A percentile compares a stretch with the other conserved stretches of the same genome.
Conservation (phyloP, 2,329 filamentous ascomycete genomes). For the Xylaria sp. region DNA sequence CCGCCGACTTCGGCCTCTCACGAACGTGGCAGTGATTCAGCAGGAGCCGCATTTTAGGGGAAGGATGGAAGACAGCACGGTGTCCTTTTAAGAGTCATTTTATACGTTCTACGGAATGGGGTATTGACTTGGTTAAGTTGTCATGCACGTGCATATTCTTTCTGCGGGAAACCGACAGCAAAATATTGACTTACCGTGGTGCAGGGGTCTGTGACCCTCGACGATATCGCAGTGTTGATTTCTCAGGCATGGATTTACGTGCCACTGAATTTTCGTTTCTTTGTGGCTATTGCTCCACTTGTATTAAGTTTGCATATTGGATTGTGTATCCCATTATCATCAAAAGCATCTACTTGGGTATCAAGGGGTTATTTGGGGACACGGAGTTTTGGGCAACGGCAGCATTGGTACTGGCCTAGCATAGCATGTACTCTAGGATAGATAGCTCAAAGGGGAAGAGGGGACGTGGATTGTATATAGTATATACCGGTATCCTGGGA, state of each 20-base stretch:
- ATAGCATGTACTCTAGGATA: constrained; percentile 37
- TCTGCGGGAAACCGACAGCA: background rate
- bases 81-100: background rate
- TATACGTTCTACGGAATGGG: constrained; percentile 1
- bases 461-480: constrained; percentile 22
- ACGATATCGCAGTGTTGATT: constrained; percentile 15
- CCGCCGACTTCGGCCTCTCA: constrained; percentile 24
- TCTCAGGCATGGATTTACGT: constrained; percentile 6
- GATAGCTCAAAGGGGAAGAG: constrained; percentile 24
- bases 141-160: constrained; percentile 6
- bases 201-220: constrained; percentile 22
- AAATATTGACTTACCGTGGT: constrained; percentile 4
- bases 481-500: constrained; percentile 10
- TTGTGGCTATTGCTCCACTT: constrained; percentile 27
- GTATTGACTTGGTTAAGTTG: background rate
- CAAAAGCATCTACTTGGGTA: constrained; percentile 31
- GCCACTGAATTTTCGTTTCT: constrained; percentile 25
- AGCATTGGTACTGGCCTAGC: constrained; percentile 34
- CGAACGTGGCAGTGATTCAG: constrained; percentile 27
- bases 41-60: background rate
- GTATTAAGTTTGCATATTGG: constrained; percentile 34
- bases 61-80: no score
- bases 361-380: constrained; percentile 17
- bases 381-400: constrained; percentile 34
- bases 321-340: constrained; percentile 19